These are phyloP conservation scores for Backusella tuberculispora DNA, from an alignment of 192 early-diverging fungal species.

Conservation along the genomic window DNA sequence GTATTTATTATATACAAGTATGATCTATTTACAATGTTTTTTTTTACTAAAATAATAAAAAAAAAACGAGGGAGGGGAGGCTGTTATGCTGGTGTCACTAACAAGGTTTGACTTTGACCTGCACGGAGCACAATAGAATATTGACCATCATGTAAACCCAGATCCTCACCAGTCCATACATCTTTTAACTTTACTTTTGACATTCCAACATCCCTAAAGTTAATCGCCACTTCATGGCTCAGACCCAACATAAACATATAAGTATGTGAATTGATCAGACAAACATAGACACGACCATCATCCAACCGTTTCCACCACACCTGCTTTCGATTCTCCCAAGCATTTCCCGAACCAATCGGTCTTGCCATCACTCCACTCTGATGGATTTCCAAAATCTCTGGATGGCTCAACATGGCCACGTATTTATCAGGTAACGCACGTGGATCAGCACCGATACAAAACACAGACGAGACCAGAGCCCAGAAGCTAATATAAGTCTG, in stretches of 20 bases:
- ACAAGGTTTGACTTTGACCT: constrained; percentile 36
- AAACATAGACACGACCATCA: constrained; percentile 33
- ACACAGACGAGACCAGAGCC: constrained; percentile 38
- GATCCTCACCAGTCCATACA: constrained; percentile 32
- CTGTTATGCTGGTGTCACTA: constrained; percentile 17
- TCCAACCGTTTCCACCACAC: constrained; percentile 37
- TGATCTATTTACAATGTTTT: no score
- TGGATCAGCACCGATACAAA: constrained; percentile 41
- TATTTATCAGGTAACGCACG: constrained; percentile 36
- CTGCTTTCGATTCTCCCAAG: constrained; percentile 36
- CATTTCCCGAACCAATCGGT: constrained; percentile 32
- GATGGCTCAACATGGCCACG: constrained; percentile 29
- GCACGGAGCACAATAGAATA: constrained; percentile 28
- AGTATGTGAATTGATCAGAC: constrained; percentile 34
- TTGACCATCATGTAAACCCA: neutral
- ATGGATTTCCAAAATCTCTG: constrained; percentile 36
- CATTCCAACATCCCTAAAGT: constrained; percentile 26
- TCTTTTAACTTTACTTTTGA: constrained; percentile 24
- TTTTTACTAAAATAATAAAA: no score
- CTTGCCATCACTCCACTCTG: constrained; percentile 38
- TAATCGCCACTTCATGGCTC: constrained; percentile 22
- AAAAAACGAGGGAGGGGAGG: no score
- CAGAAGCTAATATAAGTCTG: constrained; percentile 39
- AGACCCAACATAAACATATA: constrained; percentile 28
- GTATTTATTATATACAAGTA: no score